Evolutionary conservation across 306 rosid species (phyloP).

Genomic region (Arachis hypogaea): DNA sequence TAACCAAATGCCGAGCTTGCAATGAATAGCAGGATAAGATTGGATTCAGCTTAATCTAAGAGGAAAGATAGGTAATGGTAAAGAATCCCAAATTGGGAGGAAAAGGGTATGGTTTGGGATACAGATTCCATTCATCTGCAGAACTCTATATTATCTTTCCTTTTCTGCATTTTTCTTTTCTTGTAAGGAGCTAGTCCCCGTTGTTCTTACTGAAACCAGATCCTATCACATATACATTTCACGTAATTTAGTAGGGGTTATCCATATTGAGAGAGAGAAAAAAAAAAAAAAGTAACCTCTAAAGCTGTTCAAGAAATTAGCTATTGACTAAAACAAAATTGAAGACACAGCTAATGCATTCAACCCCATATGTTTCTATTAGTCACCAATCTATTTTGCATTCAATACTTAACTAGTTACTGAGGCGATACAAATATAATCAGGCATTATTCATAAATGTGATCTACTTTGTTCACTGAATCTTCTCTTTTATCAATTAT

Average conservation of each 20-base stretch:
- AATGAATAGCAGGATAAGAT: background rate
- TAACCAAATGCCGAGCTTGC: background rate
- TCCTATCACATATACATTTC: slow-evolving; percentile 12
- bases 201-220: background rate
- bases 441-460: slow-evolving; percentile 18
- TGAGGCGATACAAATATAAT: background rate
- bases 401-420: background rate
- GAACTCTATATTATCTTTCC: background rate
- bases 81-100: background rate
- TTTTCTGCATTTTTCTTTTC: slow-evolving; percentile 5
- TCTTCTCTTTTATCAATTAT: background rate
- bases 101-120: background rate
- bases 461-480: slow-evolving; percentile 14
- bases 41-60: background rate
- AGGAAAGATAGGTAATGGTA: background rate
- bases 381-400: slow-evolving; percentile 8
- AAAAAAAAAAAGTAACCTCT: background rate
- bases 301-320: slow-evolving; percentile 7
- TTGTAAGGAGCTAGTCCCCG: background rate
- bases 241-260: slow-evolving; percentile 34
- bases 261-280: slow-evolving; percentile 1
- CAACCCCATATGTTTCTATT: slow-evolving; percentile 21
- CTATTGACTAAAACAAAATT: slow-evolving; percentile 31
- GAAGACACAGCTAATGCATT: slow-evolving; percentile 12
- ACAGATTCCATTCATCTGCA: background rate